These are phyloP conservation scores for Pythium vanterpoolii DNA, from an alignment of 352 stramenopile genomes.

Conservation along the genomic window DNA sequence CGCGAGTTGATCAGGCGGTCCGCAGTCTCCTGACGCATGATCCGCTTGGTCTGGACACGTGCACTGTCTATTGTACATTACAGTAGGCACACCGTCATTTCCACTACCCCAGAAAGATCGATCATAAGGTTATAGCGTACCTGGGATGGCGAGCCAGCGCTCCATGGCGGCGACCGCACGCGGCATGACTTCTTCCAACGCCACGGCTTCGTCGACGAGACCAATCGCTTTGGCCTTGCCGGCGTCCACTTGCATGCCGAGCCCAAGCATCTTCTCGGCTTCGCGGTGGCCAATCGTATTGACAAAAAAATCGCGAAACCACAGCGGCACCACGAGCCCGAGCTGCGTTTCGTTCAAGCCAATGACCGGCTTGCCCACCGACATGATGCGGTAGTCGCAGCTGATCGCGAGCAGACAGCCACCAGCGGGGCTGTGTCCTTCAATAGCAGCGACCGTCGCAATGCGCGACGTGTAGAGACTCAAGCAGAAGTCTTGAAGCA, in stretches of 20 bases:
- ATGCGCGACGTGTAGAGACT: constrained; percentile 91
- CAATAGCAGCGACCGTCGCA: constrained; percentile 86
- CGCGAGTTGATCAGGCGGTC: constrained; percentile 48
- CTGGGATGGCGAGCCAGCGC: constrained; percentile 81
- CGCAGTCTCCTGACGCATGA: constrained; percentile 76
- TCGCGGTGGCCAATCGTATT: constrained; percentile 84
- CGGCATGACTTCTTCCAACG: constrained; percentile 72
- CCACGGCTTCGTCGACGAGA: constrained; percentile 72
- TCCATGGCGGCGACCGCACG: constrained; percentile 56
- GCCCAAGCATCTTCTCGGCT: constrained; percentile 82
- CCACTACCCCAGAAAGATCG: neutral
- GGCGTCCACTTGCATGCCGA: constrained; percentile 77
- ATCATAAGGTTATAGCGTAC: constrained; percentile 23
- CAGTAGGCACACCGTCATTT: no score
- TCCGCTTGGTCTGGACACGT: constrained; percentile 68
- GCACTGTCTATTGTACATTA: constrained; percentile 37
- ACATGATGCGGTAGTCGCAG: constrained; percentile 95
- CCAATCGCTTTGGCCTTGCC: constrained; percentile 71
- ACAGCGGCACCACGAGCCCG: constrained; percentile 86
- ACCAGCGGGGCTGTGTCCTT: constrained; percentile 90
- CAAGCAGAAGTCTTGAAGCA: constrained; percentile 91
- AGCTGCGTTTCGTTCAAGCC: constrained; percentile 94
- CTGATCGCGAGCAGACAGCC: constrained; percentile 93
- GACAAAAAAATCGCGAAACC: constrained; percentile 70
- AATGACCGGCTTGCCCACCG: constrained; percentile 84